Conservation (phyloP, 2,329 filamentous ascomycete species). For the Ophiostoma ulmi region DNA sequence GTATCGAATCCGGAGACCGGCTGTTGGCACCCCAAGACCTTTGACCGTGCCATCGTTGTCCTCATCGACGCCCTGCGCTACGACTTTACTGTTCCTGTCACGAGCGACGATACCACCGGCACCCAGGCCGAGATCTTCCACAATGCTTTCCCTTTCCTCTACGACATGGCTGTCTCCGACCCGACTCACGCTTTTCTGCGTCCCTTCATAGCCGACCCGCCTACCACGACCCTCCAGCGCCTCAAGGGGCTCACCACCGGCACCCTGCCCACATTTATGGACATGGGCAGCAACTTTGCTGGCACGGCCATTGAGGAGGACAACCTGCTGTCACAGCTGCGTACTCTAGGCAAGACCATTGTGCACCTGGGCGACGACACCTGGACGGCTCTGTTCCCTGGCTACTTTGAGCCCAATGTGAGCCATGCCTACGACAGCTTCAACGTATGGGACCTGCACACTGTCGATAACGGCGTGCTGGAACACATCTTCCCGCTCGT, state of each 20-base stretch:
- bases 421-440: constrained; percentile 92
- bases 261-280: constrained; percentile 89
- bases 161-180: constrained; percentile 69
- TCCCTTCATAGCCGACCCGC: constrained; percentile 95
- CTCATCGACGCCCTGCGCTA: constrained; percentile 92
- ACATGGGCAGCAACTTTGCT: constrained; percentile 90
- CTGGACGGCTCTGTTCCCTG: constrained; percentile 89
- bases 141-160: constrained; percentile 78
- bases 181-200: constrained; percentile 83
- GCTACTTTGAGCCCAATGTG: constrained; percentile 82
- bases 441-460: constrained; percentile 97
- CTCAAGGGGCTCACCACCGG: constrained; percentile 93
- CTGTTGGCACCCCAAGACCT: constrained; percentile 95
- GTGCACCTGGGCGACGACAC: constrained; percentile 98
- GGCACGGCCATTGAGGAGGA: constrained; percentile 96
- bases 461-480: constrained; percentile 89
- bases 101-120: constrained; percentile 37
- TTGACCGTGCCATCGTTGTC: constrained; percentile 84
- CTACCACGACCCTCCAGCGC: constrained; percentile 86
- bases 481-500: constrained; percentile 86
- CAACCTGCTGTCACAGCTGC: constrained; percentile 63
- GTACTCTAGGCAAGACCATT: constrained; percentile 63
- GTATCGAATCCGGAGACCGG: constrained; percentile 53
- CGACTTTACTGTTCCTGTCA: constrained; percentile 86
- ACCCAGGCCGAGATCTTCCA: constrained; percentile 56